These are phyloP conservation scores for Fraxinus pennsylvanica DNA, from an alignment of 257 asterid species.

Conservation along the genomic window DNA sequence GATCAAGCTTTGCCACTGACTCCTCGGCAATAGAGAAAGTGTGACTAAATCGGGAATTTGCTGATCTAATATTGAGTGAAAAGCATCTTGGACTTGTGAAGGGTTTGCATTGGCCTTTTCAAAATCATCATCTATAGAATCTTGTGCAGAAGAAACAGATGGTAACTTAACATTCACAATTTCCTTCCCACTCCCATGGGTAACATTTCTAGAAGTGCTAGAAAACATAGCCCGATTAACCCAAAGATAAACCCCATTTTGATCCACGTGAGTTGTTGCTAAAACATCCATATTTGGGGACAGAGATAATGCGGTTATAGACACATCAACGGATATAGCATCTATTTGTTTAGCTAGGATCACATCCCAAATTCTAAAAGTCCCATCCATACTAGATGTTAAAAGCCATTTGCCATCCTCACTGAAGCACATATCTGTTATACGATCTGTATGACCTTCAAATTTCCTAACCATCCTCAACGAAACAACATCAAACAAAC, in stretches of 20 bases:
- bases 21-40: conserved; percentile 81
- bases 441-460: conserved; percentile 85
- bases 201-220: conserved; percentile 49
- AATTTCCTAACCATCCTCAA: conserved; percentile 80
- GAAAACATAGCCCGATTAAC: conserved; percentile 89
- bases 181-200: conserved; percentile 72
- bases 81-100: conserved; percentile 34
- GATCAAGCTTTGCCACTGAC: conserved; percentile 95
- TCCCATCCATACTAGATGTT: conserved; percentile 93
- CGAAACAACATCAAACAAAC: conserved; percentile 80
- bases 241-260: conserved; percentile 88
- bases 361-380: conserved; percentile 86
- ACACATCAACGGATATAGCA: conserved; percentile 74
- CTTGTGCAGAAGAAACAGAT: conserved; percentile 53
- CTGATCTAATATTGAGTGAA: conserved; percentile 33
- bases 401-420: conserved; percentile 95
- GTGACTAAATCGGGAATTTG: conserved; percentile 86
- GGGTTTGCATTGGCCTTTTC: conserved; percentile 38
- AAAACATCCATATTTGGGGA: conserved; percentile 91
- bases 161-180: conserved; percentile 61
- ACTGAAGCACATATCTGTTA: conserved; percentile 86
- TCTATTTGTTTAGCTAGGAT: conserved; percentile 81
- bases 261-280: conserved; percentile 85
- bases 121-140: conserved; percentile 35
- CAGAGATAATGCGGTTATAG: conserved; percentile 73